Conservation (phyloP, 1,139 yeast genomes). For the Kurtzmaniella quercitrusa region DNA sequence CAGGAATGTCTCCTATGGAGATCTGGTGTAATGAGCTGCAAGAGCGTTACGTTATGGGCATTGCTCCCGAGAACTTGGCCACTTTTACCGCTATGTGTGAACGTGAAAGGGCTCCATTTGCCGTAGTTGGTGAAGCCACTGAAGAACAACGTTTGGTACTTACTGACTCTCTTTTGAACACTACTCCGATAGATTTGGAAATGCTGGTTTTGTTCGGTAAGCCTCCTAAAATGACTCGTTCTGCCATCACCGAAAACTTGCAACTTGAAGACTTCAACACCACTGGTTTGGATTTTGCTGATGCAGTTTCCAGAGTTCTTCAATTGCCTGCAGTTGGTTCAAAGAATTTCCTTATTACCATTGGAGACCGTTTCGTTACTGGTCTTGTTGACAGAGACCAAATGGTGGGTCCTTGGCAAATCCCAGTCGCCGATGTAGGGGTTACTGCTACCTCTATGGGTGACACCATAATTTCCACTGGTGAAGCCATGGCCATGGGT, state of each 20-base stretch:
- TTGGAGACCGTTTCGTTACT: constrained; percentile 95
- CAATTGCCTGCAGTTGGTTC: constrained; percentile 94
- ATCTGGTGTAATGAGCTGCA: constrained; percentile 99
- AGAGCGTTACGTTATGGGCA: constrained; percentile 95
- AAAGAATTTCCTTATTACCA: constrained; percentile 89
- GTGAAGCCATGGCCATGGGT: constrained; percentile 98
- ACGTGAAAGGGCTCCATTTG: constrained; percentile 95
- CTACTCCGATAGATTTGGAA: constrained; percentile 92
- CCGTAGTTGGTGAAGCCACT: constrained; percentile 94
- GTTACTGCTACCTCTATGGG: constrained; percentile 92
- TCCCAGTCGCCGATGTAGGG: constrained; percentile 98
- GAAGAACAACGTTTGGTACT: constrained; percentile 78
- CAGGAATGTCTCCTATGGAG: constrained; percentile 99
- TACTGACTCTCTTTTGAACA: constrained; percentile 67
- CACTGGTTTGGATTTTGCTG: constrained; percentile 36
- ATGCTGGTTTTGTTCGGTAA: constrained; percentile 97
- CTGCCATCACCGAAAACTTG: constrained; percentile 63
- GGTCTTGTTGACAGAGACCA: constrained; percentile 98
- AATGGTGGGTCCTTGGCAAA: constrained; percentile 99
- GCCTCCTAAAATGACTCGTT: constrained; percentile 90
- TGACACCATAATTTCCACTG: constrained; percentile 62
- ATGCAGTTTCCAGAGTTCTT: constrained; percentile 77
- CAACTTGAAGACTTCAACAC: constrained; percentile 46
- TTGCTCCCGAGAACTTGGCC: constrained; percentile 72
- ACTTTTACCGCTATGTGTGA: constrained; percentile 75